These are phyloP conservation scores for Coriolopsis trogii DNA, from an alignment of 1,284 basidiomycete species.

Conservation along the genomic window DNA sequence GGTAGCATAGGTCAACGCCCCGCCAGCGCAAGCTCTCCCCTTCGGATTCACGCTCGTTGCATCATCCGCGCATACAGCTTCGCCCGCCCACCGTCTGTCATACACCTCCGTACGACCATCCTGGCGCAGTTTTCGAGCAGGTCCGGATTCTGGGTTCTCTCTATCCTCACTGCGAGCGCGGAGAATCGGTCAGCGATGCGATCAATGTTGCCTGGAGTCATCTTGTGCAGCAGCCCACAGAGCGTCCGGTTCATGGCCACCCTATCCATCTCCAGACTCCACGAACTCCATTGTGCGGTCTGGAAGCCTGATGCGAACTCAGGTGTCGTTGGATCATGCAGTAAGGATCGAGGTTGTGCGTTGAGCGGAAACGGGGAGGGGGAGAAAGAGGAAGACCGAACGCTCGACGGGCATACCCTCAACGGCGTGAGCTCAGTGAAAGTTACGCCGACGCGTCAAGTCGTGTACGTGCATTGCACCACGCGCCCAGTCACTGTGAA, in stretches of 20 bases:
- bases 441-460: not conserved
- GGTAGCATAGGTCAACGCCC: slow-evolving; percentile 29
- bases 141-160: slow-evolving; percentile 22
- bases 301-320: slow-evolving; percentile 18
- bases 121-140: slow-evolving; percentile 23
- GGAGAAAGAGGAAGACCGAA: not conserved
- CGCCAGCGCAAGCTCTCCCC: slow-evolving; percentile 32
- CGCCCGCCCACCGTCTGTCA: slow-evolving; percentile 20
- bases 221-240: slow-evolving; percentile 33
- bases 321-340: slow-evolving; percentile 10
- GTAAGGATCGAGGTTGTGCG: too few relatives aligned
- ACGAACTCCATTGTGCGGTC: slow-evolving; percentile 26
- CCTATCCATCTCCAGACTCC: slow-evolving; percentile 27
- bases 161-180: slow-evolving; percentile 20
- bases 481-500: not conserved
- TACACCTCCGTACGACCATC: slow-evolving; percentile 26
- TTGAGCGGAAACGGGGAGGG: not conserved
- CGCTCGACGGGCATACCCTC: not conserved
- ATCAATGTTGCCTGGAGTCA: slow-evolving; percentile 26
- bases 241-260: slow-evolving; percentile 13
- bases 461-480: not conserved
- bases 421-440: not conserved
- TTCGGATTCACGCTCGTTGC: slow-evolving; percentile 30
- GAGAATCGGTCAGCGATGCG: slow-evolving; percentile 22
- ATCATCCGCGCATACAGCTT: slow-evolving; percentile 28